A percentile compares a stretch with the other conserved stretches of the same genome.
phyloP scores from a whole-genome alignment of 257 asterid genomes.

The Solanum ossicruentum region DNA sequence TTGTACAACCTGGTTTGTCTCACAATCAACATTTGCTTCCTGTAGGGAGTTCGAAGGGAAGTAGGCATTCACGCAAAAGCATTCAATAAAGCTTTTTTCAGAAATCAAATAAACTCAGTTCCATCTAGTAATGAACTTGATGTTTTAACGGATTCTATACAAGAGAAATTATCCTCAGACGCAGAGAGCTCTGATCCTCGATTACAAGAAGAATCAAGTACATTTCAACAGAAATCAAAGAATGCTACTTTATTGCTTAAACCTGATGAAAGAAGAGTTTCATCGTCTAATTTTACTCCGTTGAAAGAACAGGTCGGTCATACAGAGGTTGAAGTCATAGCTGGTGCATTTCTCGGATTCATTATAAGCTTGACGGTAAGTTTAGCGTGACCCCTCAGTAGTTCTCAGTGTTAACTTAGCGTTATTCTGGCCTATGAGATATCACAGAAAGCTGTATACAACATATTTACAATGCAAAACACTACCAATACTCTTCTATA shows the following conservation, averaged over 20 bases:
- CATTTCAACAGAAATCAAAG: slow-evolving; percentile 7
- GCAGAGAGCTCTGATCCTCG: slow-evolving; percentile 14
- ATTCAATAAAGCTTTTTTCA: slow-evolving; percentile 38
- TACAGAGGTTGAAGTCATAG: slow-evolving; percentile 69
- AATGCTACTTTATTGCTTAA: slow-evolving; percentile 30
- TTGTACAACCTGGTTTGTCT: background rate
- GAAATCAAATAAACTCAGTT: slow-evolving; percentile 12
- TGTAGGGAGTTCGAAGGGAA: slow-evolving; percentile 92
- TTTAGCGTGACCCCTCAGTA: background rate
- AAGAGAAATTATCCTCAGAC: slow-evolving; percentile 20
- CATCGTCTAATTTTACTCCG: background rate
- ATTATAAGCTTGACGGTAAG: slow-evolving; percentile 45
- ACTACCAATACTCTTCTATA: background rate
- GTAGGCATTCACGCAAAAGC: slow-evolving; percentile 80
- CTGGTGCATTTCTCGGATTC: slow-evolving; percentile 85
- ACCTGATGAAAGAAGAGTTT: slow-evolving; percentile 12
- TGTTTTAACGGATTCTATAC: slow-evolving; percentile 14
- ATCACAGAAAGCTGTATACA: background rate
- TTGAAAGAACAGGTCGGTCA: slow-evolving; percentile 89
- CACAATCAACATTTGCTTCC: slow-evolving; percentile 4
- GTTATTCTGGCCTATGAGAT: background rate
- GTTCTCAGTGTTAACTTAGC: background rate
- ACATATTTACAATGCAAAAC: background rate
- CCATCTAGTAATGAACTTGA: slow-evolving; percentile 17
- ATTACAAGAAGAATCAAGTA: slow-evolving; percentile 12